Conservation (phyloP, 805 yeast species). For the Candida stauntonica region DNA sequence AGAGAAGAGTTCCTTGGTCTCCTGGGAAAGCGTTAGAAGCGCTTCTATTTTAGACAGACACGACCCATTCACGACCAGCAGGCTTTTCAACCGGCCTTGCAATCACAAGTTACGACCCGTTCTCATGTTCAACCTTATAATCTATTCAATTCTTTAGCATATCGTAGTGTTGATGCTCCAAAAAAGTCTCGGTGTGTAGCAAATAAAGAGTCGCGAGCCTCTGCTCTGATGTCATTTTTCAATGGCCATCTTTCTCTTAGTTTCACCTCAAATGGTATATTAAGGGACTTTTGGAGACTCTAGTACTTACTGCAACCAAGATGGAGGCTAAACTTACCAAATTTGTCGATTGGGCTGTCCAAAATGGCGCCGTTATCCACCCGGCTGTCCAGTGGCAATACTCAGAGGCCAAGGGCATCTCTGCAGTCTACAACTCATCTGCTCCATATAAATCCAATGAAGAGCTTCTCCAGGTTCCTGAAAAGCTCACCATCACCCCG, state of each 20-base stretch:
- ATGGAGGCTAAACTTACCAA: not conserved
- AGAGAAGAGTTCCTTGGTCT: constrained; percentile 91
- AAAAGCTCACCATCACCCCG: constrained; percentile 34
- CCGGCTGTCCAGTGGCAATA: constrained; percentile 30
- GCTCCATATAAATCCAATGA: constrained; percentile 2
- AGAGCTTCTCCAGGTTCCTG: constrained; percentile 38
- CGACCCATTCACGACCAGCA: not conserved
- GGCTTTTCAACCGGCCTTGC: not conserved
- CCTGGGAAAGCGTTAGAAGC: constrained; percentile 60
- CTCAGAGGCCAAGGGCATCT: constrained; percentile 31
- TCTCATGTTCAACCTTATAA: not conserved
- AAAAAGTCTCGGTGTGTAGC: not conserved
- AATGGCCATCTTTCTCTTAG: no score
- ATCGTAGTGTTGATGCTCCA: no score
- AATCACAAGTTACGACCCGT: not conserved
- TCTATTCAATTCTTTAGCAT: not conserved
- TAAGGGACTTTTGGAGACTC: not conserved
- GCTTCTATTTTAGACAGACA: no score
- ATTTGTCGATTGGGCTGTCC: constrained; percentile 34
- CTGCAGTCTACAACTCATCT: constrained; percentile 26
- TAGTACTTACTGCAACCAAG: not conserved
- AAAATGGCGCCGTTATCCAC: constrained; percentile 36
- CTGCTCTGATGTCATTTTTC: no score
- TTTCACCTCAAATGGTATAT: no score
- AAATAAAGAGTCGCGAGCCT: no score